Base-by-base conservation (phyloP, 352 stramenopile species). In the Pythium dissimile region DNA sequence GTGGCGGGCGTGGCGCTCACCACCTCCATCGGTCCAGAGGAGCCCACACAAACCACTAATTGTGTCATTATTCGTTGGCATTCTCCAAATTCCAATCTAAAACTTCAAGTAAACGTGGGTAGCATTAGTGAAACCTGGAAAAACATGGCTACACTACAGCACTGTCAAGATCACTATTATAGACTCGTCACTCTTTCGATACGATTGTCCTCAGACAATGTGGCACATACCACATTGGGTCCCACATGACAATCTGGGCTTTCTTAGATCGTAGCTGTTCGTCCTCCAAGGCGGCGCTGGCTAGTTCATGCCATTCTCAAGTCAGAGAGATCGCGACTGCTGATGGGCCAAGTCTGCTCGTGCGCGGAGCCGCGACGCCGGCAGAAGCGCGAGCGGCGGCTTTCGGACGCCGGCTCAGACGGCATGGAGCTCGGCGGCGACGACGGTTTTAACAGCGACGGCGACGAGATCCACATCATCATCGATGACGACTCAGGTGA, bases 291-390 rank as follows among this genome's bases (percentile, higher is more conserved):
- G 23, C 39, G 39, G 23, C 39, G 23, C 18, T 28, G 23, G 39
- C 39, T 30, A 47, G 9, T 12, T 30, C 8, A 28, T 30, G 23
- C 18, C 18, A 47, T 30, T 47, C 39, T 12, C 39, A 47, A 20
- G 12, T 4, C 6, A 8, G 34, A 12, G 34, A 16, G n/a, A n/a
- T n/a, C n/a, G n/a, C n/a, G n/a, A n/a, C n/a, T 26, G 43, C 42
- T 7, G 41, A 92, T 92, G 84, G 79, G 82, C 30, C 79, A 89
- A 61, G 59, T 74, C 57, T 94, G 84, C 62, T 89, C 84, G 53
- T 94, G 84, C 59, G 52, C 86, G 59, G 68, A 89, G 48, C 78
- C 87, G 28, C 61, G 32, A 24, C 76, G 59, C 21, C 55, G 54
- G 54, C 41, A 46, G 28, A 86, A 87, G 66, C 71, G 74, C 42